Evolutionary conservation across 106 monocot species (phyloP).

Genomic region (Allium cepa): DNA sequence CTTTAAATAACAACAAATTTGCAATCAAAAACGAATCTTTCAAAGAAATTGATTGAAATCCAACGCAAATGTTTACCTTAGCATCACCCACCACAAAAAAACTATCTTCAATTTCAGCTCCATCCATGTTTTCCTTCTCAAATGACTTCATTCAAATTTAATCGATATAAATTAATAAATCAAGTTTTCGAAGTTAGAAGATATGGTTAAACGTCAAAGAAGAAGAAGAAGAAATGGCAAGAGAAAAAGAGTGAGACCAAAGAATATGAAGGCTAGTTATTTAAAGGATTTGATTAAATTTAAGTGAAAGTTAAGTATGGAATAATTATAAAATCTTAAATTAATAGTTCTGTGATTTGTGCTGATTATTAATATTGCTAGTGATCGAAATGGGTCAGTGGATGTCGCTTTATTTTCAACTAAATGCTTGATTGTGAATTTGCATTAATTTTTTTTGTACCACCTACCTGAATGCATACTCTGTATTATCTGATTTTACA

Average conservation of each 20-base stretch:
- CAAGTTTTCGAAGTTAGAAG: neutral
- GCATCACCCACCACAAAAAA: constrained; percentile 17
- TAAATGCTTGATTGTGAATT: neutral
- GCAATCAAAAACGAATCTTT: neutral
- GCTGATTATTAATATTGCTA: neutral
- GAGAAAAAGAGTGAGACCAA: constrained; percentile 1
- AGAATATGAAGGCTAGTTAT: neutral
- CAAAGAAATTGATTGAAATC: neutral
- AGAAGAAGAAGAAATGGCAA: neutral
- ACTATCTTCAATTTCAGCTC: constrained; percentile 18
- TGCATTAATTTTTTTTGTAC: neutral
- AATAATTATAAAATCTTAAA: neutral
- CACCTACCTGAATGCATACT: neutral
- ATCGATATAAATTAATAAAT: neutral
- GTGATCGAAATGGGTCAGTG: neutral
- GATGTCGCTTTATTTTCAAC: neutral
- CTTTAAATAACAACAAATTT: neutral
- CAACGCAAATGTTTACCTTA: constrained; percentile 7
- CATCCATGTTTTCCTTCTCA: constrained; percentile 8
- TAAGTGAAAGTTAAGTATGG: neutral
- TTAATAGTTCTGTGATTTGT: neutral
- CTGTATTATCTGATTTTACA: neutral
- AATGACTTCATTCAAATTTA: neutral
- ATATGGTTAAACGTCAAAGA: neutral
- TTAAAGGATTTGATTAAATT: neutral